Base-by-base conservation (phyloP, 306 rosid species). In the Fragaria ananassa region DNA sequence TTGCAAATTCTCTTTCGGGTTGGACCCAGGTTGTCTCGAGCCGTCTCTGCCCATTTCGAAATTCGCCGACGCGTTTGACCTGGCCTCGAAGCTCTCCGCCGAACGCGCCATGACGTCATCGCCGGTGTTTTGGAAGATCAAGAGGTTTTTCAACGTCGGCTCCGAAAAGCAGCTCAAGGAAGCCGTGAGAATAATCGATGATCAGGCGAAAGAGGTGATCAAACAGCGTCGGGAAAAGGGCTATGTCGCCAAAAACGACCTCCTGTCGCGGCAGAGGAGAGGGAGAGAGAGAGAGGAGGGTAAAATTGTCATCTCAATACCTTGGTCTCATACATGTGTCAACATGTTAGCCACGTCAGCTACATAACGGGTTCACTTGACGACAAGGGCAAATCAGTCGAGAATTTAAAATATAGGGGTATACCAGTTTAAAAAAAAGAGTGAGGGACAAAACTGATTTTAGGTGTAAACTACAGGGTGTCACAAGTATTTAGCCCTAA, bases 11-110 rank as follows among this genome's bases (percentile, higher is more conserved):
- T 93, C 97, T 0, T 93, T 93, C 65, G 98, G 98, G 0, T 41
- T 92, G 10, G 99, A 95, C 89, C 99, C 97, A 0, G 90, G 87
- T 4, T 89, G 99, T 58, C 90, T 95, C 35, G 27, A 57, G 0
- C 68, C 83, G 0, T 82, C 88, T 0, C 76, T 95, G 6, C 97
- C 97, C 0, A 56, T 74, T 0, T 89, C 97, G 0, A 49, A 67
- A 1, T 81, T 92, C 39, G 92, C 97, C 0, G 74, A 21, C 0
- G 91, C 96, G 0, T 95, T 95, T 25, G 97, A 92, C 46, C 3
- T 69, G 0, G 95, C 97, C 0, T 90, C 97, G 0, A 86, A 27
- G 34, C 80, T 89, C 13, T 95, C 99, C 0, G 99, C 97, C 0
- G 83, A 84, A 81, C 65, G 99, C 8, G 99, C 96, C 4, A 74